Conservation (phyloP, 129 eudicot species). For the Arctium lappa region DNA sequence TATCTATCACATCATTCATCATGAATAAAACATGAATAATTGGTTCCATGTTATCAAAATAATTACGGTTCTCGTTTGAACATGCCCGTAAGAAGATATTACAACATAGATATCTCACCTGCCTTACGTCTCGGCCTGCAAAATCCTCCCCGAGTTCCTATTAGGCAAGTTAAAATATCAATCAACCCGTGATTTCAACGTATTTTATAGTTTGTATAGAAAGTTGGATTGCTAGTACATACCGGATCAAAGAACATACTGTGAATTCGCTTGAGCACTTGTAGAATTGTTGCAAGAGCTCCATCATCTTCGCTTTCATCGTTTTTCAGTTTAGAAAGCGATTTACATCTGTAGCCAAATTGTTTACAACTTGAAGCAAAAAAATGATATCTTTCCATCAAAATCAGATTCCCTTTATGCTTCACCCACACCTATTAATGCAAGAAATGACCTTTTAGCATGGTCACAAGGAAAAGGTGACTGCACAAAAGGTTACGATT, state of each 20-base stretch:
- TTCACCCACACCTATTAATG: slow-evolving; percentile 62
- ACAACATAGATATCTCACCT: slow-evolving; percentile 35
- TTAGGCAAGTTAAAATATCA: background rate
- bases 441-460: slow-evolving; percentile 1
- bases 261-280: slow-evolving; percentile 65
- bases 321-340: slow-evolving; percentile 57
- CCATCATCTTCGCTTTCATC: slow-evolving; percentile 88
- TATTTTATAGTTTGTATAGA: background rate
- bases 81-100: background rate
- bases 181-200: background rate
- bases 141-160: slow-evolving; percentile 51
- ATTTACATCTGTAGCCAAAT: slow-evolving; percentile 47
- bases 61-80: background rate
- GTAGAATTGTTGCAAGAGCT: slow-evolving; percentile 61
- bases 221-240: background rate
- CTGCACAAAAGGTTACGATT: background rate
- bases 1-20: no score
- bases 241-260: slow-evolving; percentile 56
- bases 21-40: no score
- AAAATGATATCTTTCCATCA: slow-evolving; percentile 81
- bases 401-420: slow-evolving; percentile 66
- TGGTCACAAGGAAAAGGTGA: background rate
- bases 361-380: slow-evolving; percentile 75
- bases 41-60: background rate
- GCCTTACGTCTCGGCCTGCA: slow-evolving; percentile 54